Conservation (phyloP, 2,329 filamentous ascomycete species). For the Colletotrichum spaethianum region DNA sequence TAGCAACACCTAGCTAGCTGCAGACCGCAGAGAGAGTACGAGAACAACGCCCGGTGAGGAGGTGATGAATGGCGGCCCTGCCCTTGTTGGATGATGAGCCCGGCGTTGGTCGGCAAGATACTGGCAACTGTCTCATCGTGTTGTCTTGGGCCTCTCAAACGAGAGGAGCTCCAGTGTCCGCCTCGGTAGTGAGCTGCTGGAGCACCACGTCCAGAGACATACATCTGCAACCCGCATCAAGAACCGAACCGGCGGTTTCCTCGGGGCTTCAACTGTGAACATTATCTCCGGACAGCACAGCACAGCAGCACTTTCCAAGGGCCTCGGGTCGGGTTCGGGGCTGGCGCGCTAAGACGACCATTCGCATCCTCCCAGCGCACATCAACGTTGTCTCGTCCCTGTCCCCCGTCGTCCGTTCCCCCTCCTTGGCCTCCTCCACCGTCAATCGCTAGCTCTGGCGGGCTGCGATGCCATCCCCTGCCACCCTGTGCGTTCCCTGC, state of each 20-base stretch:
- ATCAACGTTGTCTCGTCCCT: constrained; percentile 10
- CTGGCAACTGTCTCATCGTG: too few relatives aligned
- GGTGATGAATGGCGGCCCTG: neutral
- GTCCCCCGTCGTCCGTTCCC: constrained; percentile 4
- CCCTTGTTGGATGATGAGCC: neutral
- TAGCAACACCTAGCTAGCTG: neutral
- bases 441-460: constrained; percentile 4
- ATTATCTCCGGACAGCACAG: neutral
- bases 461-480: constrained; percentile 24
- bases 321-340: constrained; percentile 35
- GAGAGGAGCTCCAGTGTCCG: neutral
- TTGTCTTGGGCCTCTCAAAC: neutral
- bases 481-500: constrained; percentile 15
- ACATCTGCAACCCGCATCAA: neutral
- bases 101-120: neutral
- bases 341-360: constrained; percentile 29
- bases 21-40: neutral
- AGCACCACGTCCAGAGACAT: neutral
- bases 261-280: constrained; percentile 4
- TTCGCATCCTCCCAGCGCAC: constrained; percentile 6
- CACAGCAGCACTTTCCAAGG: neutral
- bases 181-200: neutral
- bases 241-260: constrained; percentile 12
- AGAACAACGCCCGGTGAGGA: neutral
- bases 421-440: neutral